These are phyloP conservation scores for Zygoascus hellenicus DNA, from an alignment of 1,139 yeast species.

Conservation along the genomic window DNA sequence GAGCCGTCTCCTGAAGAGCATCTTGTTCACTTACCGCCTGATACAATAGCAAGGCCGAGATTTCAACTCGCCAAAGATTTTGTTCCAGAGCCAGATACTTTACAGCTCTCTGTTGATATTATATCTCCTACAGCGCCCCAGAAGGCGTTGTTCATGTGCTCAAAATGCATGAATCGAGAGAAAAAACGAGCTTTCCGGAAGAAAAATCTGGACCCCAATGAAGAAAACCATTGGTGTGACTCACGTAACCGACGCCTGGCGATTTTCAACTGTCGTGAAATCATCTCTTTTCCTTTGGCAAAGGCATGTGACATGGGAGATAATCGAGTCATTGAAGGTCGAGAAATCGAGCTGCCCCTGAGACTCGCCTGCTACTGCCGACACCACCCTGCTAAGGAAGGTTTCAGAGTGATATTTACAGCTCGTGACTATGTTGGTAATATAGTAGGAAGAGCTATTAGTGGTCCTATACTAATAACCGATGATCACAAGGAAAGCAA, in stretches of 20 bases:
- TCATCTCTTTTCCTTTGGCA: conserved; percentile 57
- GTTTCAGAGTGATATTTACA: conserved; percentile 69
- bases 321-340: conserved; percentile 27
- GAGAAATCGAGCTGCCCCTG: conserved; percentile 67
- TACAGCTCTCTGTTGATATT: conserved; percentile 36
- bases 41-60: conserved; percentile 80
- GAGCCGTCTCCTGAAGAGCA: conserved; percentile 70
- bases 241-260: conserved; percentile 71
- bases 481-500: conserved; percentile 68
- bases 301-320: conserved; percentile 20
- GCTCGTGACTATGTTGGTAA: conserved; percentile 54
- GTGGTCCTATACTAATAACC: conserved; percentile 80
- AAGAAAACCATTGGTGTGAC: conserved; percentile 73
- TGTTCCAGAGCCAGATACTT: conserved; percentile 26
- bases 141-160: conserved; percentile 69
- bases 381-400: conserved; percentile 80
- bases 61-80: conserved; percentile 49
- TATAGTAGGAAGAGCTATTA: conserved; percentile 65
- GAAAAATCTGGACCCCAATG: conserved; percentile 64
- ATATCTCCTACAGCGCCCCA: conserved; percentile 35
- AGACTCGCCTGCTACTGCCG: conserved; percentile 94
- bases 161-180: conserved; percentile 85
- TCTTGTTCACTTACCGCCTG: conserved; percentile 73
- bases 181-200: conserved; percentile 78
- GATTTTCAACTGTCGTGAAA: conserved; percentile 85